phyloP scores from a whole-genome alignment of 352 stramenopile genomes.

The Phytophthora pini region DNA sequence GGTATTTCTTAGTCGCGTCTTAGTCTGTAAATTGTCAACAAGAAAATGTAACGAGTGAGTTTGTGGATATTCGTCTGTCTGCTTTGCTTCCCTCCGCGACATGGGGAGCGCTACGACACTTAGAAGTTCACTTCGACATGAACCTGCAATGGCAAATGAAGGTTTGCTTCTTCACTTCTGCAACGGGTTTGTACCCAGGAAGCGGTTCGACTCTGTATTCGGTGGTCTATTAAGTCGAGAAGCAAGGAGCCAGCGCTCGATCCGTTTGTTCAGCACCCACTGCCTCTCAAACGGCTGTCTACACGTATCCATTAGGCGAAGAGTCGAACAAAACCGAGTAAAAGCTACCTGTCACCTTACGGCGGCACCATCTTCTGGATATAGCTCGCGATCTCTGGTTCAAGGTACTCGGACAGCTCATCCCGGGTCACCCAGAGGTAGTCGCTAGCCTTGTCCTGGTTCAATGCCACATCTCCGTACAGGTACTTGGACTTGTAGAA shows the following conservation, averaged over 20 bases:
- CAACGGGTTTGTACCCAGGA: background rate
- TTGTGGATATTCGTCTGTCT: constrained; percentile 23
- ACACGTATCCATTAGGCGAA: constrained; percentile 24
- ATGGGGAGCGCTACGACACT: constrained; percentile 20
- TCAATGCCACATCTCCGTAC: constrained; percentile 64
- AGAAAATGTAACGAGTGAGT: constrained; percentile 31
- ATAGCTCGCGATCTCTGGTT: constrained; percentile 68
- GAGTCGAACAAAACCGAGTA: constrained; percentile 29
- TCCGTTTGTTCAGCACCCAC: background rate
- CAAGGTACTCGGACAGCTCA: constrained; percentile 82
- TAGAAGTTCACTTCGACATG: constrained; percentile 9
- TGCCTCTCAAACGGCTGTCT: constrained; percentile 28
- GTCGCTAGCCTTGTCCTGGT: constrained; percentile 66
- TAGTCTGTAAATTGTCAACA: constrained; percentile 38
- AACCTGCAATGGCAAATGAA: constrained; percentile 18
- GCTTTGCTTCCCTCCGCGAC: constrained; percentile 22
- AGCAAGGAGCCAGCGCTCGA: background rate
- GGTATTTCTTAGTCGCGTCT: constrained; percentile 23
- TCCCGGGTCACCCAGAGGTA: constrained; percentile 85
- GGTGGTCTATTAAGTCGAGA: constrained; percentile 33
- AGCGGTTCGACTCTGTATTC: constrained; percentile 32
- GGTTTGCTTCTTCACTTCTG: constrained; percentile 1
- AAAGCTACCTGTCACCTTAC: constrained; percentile 22
- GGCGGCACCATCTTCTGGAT: constrained; percentile 85
- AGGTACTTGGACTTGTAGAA: constrained; percentile 87